Evolutionary conservation across 1,139 yeast genomes (phyloP).

Genomic region (Candida sp.): DNA sequence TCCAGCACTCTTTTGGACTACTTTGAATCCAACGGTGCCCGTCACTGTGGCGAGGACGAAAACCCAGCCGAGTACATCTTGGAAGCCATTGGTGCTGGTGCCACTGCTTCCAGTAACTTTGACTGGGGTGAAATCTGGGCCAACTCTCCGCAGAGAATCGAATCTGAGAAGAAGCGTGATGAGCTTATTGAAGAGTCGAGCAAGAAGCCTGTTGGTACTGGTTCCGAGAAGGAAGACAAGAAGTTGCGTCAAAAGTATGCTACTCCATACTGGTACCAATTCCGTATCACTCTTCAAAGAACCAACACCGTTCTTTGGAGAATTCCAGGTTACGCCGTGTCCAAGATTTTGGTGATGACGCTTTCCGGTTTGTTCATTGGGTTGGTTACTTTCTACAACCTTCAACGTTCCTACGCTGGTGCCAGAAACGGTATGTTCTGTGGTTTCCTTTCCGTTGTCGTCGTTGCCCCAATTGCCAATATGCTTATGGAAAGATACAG

Average conservation of each 20-base stretch:
- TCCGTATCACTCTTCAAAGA: conserved; percentile 35
- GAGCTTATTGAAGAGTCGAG: conserved; percentile 21
- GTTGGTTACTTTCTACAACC: conserved; percentile 47
- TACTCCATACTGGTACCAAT: conserved; percentile 40
- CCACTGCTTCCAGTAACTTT: conserved; percentile 52
- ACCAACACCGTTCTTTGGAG: conserved; percentile 44
- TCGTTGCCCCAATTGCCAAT: conserved; percentile 55
- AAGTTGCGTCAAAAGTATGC: conserved; percentile 29
- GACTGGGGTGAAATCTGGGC: conserved; percentile 55
- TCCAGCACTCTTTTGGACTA: conserved; percentile 65
- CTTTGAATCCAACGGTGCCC: conserved; percentile 74
- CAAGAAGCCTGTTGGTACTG: not conserved
- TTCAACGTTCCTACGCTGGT: conserved; percentile 45
- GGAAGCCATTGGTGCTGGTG: conserved; percentile 70
- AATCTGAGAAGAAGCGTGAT: conserved; percentile 21
- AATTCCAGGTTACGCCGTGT: conserved; percentile 44
- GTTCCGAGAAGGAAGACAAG: conserved; percentile 11
- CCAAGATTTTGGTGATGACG: conserved; percentile 49
- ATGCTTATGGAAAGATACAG: conserved; percentile 45
- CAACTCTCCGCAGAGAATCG: conserved; percentile 33
- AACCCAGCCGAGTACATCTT: conserved; percentile 73
- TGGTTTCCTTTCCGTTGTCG: conserved; percentile 52
- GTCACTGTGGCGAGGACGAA: conserved; percentile 52
- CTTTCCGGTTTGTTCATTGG: conserved; percentile 55
- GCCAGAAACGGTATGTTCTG: conserved; percentile 57